Evolutionary conservation across 2,329 filamentous ascomycete genomes (phyloP).

Genomic region (Alternaria gaisen): DNA sequence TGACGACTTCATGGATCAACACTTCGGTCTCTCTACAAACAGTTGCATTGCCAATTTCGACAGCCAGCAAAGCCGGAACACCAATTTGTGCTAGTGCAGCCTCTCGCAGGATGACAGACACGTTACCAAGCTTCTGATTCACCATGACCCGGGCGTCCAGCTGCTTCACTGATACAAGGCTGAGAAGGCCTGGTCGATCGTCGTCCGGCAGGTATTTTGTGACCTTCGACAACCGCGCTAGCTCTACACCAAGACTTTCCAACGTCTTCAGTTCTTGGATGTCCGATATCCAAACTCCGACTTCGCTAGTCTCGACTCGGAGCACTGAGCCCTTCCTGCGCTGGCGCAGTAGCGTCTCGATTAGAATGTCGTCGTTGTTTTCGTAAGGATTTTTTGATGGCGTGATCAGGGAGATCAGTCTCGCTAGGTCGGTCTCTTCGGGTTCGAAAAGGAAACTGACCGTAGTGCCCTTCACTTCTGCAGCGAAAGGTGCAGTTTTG

Average conservation of each 20-base stretch:
- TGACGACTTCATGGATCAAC: slow-evolving; percentile 71
- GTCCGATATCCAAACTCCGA: slow-evolving; percentile 70
- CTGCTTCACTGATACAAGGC: slow-evolving; percentile 72
- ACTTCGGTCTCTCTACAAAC: slow-evolving; percentile 75
- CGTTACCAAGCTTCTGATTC: slow-evolving; percentile 72
- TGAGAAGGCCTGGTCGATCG: slow-evolving; percentile 87
- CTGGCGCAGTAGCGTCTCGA: slow-evolving; percentile 89
- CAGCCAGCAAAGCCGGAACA: slow-evolving; percentile 80
- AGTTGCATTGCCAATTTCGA: slow-evolving; percentile 72
- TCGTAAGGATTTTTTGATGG: slow-evolving; percentile 92
- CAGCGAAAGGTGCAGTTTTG: slow-evolving; percentile 67
- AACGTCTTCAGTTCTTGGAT: slow-evolving; percentile 73
- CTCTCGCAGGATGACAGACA: slow-evolving; percentile 51
- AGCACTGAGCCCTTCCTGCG: slow-evolving; percentile 85
- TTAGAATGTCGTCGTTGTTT: slow-evolving; percentile 89
- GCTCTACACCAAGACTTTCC: slow-evolving; percentile 76
- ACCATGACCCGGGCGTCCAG: slow-evolving; percentile 70
- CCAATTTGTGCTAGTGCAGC: slow-evolving; percentile 69
- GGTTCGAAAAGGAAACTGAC: slow-evolving; percentile 77
- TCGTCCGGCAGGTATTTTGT: slow-evolving; percentile 96
- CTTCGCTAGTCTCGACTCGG: slow-evolving; percentile 70
- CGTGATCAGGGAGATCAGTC: slow-evolving; percentile 83
- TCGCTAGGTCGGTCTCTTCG: slow-evolving; percentile 80
- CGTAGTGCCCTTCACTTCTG: slow-evolving; percentile 71
- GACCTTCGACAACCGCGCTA: slow-evolving; percentile 83